Evolutionary conservation across 1,139 yeast genomes (phyloP), one percentile per base, ranked within the genome.

Genomic region (Zygosaccharomyces pseudobailii): DNA sequence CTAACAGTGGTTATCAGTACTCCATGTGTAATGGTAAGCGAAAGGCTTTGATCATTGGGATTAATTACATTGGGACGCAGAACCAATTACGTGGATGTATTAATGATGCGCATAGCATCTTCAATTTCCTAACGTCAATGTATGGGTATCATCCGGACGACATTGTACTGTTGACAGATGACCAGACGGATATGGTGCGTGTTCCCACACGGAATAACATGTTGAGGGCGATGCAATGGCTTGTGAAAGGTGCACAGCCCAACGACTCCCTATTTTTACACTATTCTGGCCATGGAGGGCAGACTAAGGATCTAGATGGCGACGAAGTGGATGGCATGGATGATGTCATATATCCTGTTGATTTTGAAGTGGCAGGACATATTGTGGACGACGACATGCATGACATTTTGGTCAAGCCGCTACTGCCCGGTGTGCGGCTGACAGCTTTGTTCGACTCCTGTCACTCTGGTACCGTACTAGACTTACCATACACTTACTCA

Each of bases 231-330:
- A 87, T 89, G 90, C 83, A 81, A 54, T 90, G 97, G 97, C 75
- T 90, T 24, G 95, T 87, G 22, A 72, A 72, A 38, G 90, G 77
- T 54, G 97, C 96, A 0, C 73, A 74, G 52, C 88, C 96, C n/a
- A 87, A 89, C 60, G 95, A 92, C 71, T 79, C 87, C 23, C 69
- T 83, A 51, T 84, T 89, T 55, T 82, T 89, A 75, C 96, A 89
- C 66, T 89, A 85, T 66, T 86, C 96, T 0, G 96, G 97, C 6
- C 97, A 90, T 65, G 97, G 97, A 30, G 96, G 97, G 6, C 84
- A 82, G 58, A 81, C 87, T 7, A 71, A 74, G 49, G 97, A 90
- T 66, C 64, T 71, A 44, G 87, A 87, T 61, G 96, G 96, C 21
- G 97, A 90, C 63, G 97, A 90, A 66, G 94, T 82, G 23, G 89